These are phyloP conservation scores for Albizia julibrissin DNA, from an alignment of 306 rosid genomes.

Conservation along the genomic window DNA sequence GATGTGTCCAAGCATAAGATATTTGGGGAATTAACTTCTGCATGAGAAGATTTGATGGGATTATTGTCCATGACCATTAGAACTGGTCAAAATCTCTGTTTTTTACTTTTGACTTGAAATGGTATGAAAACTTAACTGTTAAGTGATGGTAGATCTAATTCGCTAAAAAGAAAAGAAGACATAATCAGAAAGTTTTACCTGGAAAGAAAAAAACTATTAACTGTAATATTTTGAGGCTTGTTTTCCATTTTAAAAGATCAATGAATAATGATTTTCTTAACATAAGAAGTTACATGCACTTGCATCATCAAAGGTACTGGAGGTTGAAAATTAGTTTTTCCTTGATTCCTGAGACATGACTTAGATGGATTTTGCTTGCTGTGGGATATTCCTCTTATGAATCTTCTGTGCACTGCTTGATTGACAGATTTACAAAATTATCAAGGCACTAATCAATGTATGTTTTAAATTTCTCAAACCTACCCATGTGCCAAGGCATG, in stretches of 20 bases:
- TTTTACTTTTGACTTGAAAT: background rate
- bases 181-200: background rate
- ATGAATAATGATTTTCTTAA: background rate
- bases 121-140: background rate
- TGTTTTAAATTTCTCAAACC: background rate
- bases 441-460: background rate
- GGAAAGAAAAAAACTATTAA: background rate
- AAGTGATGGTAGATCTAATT: background rate
- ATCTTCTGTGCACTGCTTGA: background rate
- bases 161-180: background rate
- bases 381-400: background rate
- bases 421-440: background rate
- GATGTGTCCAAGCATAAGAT: background rate
- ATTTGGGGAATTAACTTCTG: background rate
- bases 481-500: background rate
- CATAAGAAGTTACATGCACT: background rate
- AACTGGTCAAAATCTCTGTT: background rate
- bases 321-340: background rate
- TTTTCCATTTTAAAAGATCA: background rate
- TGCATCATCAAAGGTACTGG: background rate
- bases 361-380: background rate
- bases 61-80: background rate
- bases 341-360: background rate
- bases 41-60: background rate
- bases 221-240: background rate